Conservation (phyloP, 495 filamentous ascomycete genomes). For the Cairneyella variabilis region DNA sequence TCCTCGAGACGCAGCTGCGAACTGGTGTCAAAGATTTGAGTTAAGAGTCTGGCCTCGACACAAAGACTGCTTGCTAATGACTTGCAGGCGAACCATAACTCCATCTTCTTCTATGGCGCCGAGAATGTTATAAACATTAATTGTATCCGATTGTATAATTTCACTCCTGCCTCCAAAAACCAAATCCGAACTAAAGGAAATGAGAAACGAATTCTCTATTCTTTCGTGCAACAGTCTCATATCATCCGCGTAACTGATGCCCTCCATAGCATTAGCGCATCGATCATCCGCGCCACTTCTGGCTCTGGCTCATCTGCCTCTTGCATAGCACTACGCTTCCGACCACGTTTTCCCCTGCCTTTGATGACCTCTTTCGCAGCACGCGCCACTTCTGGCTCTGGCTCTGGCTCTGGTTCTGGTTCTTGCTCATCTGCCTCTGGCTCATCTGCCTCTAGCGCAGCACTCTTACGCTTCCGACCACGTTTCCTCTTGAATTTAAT, state of each 20-base stretch:
- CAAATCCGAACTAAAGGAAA: conserved; percentile 13
- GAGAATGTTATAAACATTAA: conserved; percentile 12
- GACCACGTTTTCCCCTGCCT: conserved; percentile 17
- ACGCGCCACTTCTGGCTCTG: conserved; percentile 25
- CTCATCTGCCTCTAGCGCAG: conserved; percentile 23
- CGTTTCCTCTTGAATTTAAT: conserved; percentile 17
- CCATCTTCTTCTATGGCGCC: conserved; percentile 12
- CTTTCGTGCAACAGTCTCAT: conserved; percentile 11
- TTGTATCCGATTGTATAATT: conserved; percentile 12
- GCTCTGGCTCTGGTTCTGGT: background rate
- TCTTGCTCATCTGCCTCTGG: conserved; percentile 20
- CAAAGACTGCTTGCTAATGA: conserved; percentile 16
- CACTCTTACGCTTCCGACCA: conserved; percentile 18
- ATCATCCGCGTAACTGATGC: conserved; percentile 22
- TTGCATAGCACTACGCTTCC: conserved; percentile 19
- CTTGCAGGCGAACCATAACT: conserved; percentile 16
- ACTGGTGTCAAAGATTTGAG: conserved; percentile 15
- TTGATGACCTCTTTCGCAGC: conserved; percentile 15
- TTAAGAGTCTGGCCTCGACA: conserved; percentile 14
- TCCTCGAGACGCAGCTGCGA: conserved; percentile 8
- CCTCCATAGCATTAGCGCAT: conserved; percentile 15
- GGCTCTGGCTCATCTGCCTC: conserved; percentile 23
- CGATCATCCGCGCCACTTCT: conserved; percentile 18
- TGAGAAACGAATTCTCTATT: conserved; percentile 17
- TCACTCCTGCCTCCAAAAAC: conserved; percentile 17